Conservation (phyloP, 805 yeast species). For the Candida germanica region DNA sequence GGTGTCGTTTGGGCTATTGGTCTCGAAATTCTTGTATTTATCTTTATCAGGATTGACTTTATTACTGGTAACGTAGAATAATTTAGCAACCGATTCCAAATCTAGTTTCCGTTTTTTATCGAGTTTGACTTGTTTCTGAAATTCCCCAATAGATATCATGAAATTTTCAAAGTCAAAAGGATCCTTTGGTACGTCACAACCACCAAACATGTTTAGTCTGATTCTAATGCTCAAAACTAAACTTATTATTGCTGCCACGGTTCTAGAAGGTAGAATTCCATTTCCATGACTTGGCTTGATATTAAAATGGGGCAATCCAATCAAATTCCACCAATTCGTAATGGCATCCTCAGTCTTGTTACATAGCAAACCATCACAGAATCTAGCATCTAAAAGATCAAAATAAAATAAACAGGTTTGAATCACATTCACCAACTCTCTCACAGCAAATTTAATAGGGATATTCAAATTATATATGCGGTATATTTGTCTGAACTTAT, state of each 20-base stretch:
- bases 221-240: constrained; percentile 68
- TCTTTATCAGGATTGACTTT: constrained; percentile 15
- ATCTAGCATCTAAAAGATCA: constrained; percentile 61
- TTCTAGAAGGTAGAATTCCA: constrained; percentile 57
- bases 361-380: constrained; percentile 85
- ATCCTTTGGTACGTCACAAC: constrained; percentile 68
- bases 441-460: constrained; percentile 62
- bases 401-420: constrained; percentile 80
- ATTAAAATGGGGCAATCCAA: constrained; percentile 54
- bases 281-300: constrained; percentile 44
- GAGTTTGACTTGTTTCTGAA: constrained; percentile 68
- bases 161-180: constrained; percentile 76
- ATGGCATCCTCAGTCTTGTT: constrained; percentile 72
- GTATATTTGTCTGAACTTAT: constrained; percentile 76
- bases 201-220: constrained; percentile 42
- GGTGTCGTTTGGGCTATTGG: neutral
- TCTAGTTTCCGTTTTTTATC: constrained; percentile 54
- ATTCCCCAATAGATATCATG: constrained; percentile 63
- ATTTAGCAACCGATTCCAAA: constrained; percentile 45
- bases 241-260: constrained; percentile 80
- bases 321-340: constrained; percentile 74
- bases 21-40: constrained; percentile 6
- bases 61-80: constrained; percentile 35
- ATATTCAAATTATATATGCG: constrained; percentile 50
- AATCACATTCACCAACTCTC: constrained; percentile 68